Conservation (phyloP, 2,329 filamentous ascomycete genomes). For the Tolypocladium album region DNA sequence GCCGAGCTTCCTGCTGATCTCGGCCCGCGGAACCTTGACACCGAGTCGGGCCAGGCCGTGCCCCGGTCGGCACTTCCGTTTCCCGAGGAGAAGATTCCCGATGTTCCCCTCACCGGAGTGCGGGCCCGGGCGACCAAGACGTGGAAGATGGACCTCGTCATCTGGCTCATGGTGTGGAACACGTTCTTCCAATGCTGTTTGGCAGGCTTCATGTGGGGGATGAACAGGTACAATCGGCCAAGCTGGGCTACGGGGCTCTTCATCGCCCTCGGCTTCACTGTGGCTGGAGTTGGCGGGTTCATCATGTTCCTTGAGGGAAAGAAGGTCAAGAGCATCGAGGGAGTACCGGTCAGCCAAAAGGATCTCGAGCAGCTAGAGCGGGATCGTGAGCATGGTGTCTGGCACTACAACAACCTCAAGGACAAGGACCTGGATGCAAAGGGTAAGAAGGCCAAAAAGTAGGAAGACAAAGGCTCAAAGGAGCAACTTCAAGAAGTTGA, state of each 20-base stretch:
- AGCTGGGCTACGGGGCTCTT: conserved; percentile 73
- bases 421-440: conserved; percentile 18
- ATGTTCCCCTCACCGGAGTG: conserved; percentile 59
- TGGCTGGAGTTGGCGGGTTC: conserved; percentile 57
- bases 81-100: conserved; percentile 51
- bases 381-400: conserved; percentile 44
- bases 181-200: conserved; percentile 67
- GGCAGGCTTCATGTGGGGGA: conserved; percentile 73
- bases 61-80: conserved; percentile 38
- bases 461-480: background rate
- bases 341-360: conserved; percentile 49
- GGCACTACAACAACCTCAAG: conserved; percentile 39
- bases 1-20: conserved; percentile 42
- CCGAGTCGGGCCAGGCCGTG: conserved; percentile 28
- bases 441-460: background rate
- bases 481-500: background rate
- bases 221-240: conserved; percentile 63
- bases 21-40: conserved; percentile 40
- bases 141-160: conserved; percentile 72
- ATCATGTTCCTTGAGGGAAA: conserved; percentile 64
- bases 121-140: conserved; percentile 54
- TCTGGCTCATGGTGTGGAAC: conserved; percentile 71
- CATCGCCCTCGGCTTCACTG: conserved; percentile 61
- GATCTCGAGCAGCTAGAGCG: conserved; percentile 38
- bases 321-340: conserved; percentile 60